Evolutionary conservation across 108 stramenopile species (phyloP), one percentile per base, ranked within the genome.

Genomic region (Bacterosira constricta): DNA sequence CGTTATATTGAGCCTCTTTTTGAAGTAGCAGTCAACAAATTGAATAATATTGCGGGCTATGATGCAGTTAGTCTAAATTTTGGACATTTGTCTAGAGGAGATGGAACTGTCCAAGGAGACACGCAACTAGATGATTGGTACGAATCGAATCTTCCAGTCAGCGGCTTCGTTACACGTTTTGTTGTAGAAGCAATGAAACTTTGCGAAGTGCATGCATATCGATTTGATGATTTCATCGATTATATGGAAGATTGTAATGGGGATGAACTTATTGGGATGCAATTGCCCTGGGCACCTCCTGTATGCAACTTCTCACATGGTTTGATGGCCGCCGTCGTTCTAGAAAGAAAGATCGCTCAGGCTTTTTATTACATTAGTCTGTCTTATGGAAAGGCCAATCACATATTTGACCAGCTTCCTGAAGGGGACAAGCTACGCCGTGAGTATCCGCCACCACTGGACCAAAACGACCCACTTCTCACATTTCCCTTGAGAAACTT

Each of bases 181-280:
- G 53, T 54, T 15, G 20, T 12, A 31, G 53, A 54, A 18, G 2
- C 53, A 7, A 54, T 54, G 53, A 23, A 54, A 31, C 13, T 54
- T 15, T 54, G 53, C 53, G 17, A 54, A 12, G 15, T 2, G 2
- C 2, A 27, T 54, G 12, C 5, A 12, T 27, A 18, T 30, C 17
- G 20, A 6, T 54, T 54, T 54, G 53, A 54, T 30, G 53, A 54
- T 30, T 54, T 54, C 53, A 54, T 54, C 5, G 53, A 54, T 31
- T 54, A 30, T 5, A 54, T 54, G 53, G 53, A 54, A 12, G 2
- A 31, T 7, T 7, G 53, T 5, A 5, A 54, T 54, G 53, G 20
- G 13, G 53, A 5, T 20, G 50, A 52, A 52, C 18, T 52, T 15
- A 18, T 1, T 54, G 53, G 29, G 20, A 1, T 54, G 20, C 23